Percentiles rank a stretch among this genome's conserved stretches.
Evolutionary conservation across 1,284 basidiomycete genomes (phyloP).

Genomic region (Ustilago cynodontis): DNA sequence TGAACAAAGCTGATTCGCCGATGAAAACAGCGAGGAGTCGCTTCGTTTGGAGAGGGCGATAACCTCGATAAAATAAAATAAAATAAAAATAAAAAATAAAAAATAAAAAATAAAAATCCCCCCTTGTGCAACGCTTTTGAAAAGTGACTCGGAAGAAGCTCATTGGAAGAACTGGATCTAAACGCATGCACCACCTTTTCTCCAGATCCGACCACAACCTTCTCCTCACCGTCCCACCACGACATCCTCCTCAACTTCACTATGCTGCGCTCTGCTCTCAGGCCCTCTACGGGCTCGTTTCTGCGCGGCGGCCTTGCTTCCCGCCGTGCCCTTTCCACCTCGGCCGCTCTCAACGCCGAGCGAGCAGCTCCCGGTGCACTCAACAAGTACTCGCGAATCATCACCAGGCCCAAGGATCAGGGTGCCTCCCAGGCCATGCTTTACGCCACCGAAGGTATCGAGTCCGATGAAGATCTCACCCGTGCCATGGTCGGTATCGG

Average conservation of each 20-base stretch:
- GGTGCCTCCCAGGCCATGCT: constrained; percentile 69
- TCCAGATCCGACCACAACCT: neutral
- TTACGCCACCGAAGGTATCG: constrained; percentile 67
- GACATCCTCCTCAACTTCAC: neutral
- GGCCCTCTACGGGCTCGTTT: constrained; percentile 21
- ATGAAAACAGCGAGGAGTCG: constrained; percentile 19
- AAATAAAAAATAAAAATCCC: too few species aligned
- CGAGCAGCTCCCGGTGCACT: constrained; percentile 62
- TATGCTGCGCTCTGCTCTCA: constrained; percentile 41
- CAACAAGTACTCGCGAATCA: constrained; percentile 64
- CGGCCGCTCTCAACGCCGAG: constrained; percentile 17
- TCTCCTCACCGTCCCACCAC: neutral
- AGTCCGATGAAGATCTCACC: constrained; percentile 64
- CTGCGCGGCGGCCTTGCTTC: constrained; percentile 24
- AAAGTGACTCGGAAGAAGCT: constrained; percentile 35
- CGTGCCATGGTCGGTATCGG: constrained; percentile 69
- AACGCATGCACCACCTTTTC: constrained; percentile 16
- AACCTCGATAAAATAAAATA: constrained; percentile 17
- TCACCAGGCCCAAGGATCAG: constrained; percentile 69
- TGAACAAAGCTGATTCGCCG: constrained; percentile 26
- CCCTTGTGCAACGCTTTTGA: constrained; percentile 1
- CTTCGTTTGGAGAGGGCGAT: constrained; percentile 4
- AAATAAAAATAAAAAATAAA: too few species aligned
- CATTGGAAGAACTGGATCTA: neutral
- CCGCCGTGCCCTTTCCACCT: constrained; percentile 39